Base-by-base conservation (phyloP, 192 early-diverging fungal genomes). In the Kickxella alabastrina region DNA sequence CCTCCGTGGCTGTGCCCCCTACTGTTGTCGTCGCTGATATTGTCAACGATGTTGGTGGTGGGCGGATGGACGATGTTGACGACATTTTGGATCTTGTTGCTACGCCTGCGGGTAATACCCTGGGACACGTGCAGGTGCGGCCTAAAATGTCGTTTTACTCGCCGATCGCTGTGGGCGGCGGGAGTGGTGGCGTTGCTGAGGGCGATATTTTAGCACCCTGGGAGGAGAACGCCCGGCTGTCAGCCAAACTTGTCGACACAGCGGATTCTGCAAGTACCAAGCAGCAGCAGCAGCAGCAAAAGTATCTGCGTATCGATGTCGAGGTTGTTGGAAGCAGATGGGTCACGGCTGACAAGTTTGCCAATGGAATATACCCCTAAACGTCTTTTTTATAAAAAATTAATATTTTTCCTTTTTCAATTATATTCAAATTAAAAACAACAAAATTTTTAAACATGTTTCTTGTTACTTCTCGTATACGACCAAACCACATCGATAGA, bases 281-380 rank as follows among this genome's bases (percentile, higher is more conserved):
- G 6, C n/a, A 5, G 46, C 34, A 9, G 22, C 6, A 27, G 35
- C 53, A 43, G 53, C 27, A 43, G 17, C 64, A 67, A 52, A 68
- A 68, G 47, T 87, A 85, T 54, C 51, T 90, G 65, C 79, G 83
- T 19, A 68, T 90, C 19, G 87, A 90, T 62, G 77, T 90, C 24
- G 82, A 87, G 57, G 85, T 90, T 24, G 78, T 87, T 21, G 80
- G 84, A 8, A 75, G 72, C 61, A 51, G 62, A 31, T 68, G 64
- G 64, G 72, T 75, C 9, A 75, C 72, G 13, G 72, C 64, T 0
- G 72, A 75, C 38, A 75, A 73, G 54, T 73, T 73, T 58, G 70
- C 70, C 19, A 46, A 54, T 18, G 70, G 70, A 0, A 44, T 73
- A 2, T 73, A 65, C 46, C 62, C 52, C 15, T 3, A 22, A 5